A percentile compares a stretch with the other conserved stretches of the same genome.
phyloP scores from a whole-genome alignment of 2,329 filamentous ascomycete species.

The Cryoendolithus antarcticus region DNA sequence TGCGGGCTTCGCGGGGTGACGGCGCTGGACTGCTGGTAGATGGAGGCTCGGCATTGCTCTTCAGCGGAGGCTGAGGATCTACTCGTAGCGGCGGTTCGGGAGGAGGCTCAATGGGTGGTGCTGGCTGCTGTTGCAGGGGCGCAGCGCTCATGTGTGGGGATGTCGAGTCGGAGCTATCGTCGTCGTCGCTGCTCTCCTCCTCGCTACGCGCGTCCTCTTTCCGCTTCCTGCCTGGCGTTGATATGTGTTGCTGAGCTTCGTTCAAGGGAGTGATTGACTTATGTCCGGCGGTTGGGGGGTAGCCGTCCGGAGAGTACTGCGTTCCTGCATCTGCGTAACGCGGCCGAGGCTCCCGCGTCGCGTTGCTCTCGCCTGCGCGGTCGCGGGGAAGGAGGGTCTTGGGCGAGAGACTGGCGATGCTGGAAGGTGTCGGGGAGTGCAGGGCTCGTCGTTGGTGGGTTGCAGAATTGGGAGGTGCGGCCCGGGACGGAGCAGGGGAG shows the following conservation, averaged over 20 bases:
- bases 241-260: no score
- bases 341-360: neutral
- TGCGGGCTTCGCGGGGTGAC: slow-evolving; percentile 18
- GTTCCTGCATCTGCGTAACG: slow-evolving; percentile 36
- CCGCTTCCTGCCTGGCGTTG: slow-evolving; percentile 16
- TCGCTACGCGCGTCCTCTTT: slow-evolving; percentile 12
- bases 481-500: neutral
- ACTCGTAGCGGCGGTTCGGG: slow-evolving; percentile 2
- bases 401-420: slow-evolving; percentile 3
- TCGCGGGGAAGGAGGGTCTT: slow-evolving; percentile 4
- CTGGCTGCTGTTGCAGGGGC: no score
- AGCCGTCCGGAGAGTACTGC: slow-evolving; percentile 41
- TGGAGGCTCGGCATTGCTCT: slow-evolving; percentile 1
- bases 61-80: slow-evolving; percentile 2
- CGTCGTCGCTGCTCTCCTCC: no score
- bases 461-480: no score
- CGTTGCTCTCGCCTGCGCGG: slow-evolving; percentile 3
- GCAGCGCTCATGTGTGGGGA: slow-evolving; percentile 10
- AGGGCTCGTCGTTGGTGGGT: no score
- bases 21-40: no score
- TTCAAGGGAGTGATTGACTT: no score
- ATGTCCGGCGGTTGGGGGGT: slow-evolving; percentile 29
- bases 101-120: no score
- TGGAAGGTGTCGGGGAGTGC: no score
- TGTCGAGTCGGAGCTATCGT: no score